Evolutionary conservation across 1,139 yeast species (phyloP).

Genomic region (Torulaspora globosa): DNA sequence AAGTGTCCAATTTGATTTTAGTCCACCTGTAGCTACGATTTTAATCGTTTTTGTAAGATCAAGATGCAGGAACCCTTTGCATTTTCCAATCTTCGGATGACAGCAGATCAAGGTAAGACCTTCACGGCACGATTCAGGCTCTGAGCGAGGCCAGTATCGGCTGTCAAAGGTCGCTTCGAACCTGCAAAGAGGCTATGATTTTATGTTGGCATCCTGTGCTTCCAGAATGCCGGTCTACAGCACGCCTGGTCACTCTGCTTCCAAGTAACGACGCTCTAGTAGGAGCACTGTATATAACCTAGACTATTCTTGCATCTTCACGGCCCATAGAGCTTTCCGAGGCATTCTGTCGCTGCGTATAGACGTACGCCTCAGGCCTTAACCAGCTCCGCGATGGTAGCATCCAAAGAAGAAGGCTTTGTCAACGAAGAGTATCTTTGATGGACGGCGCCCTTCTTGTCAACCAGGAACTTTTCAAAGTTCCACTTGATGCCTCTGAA

Average conservation of each 20-base stretch:
- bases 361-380: constrained; percentile 4
- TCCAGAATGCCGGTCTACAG: no score
- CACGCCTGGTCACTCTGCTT: no score
- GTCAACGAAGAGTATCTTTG: constrained; percentile 61
- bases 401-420: constrained; percentile 58
- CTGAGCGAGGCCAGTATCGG: neutral
- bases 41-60: neutral
- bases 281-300: neutral
- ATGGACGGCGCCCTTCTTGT: constrained; percentile 60
- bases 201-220: no score
- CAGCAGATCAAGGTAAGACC: neutral
- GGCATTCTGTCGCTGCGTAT: neutral
- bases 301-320: neutral
- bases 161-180: neutral
- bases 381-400: constrained; percentile 44
- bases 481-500: constrained; percentile 77
- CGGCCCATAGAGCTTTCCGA: neutral
- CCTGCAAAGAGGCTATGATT: no score
- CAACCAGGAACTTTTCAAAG: constrained; percentile 78
- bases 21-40: neutral
- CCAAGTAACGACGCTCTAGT: neutral
- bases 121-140: neutral
- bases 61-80: neutral
- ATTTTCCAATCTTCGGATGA: neutral
- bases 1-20: neutral